Evolutionary conservation across 2,329 filamentous ascomycete genomes (phyloP), one percentile per base, ranked within the genome.

Genomic region (Ciborinia camelliae): DNA sequence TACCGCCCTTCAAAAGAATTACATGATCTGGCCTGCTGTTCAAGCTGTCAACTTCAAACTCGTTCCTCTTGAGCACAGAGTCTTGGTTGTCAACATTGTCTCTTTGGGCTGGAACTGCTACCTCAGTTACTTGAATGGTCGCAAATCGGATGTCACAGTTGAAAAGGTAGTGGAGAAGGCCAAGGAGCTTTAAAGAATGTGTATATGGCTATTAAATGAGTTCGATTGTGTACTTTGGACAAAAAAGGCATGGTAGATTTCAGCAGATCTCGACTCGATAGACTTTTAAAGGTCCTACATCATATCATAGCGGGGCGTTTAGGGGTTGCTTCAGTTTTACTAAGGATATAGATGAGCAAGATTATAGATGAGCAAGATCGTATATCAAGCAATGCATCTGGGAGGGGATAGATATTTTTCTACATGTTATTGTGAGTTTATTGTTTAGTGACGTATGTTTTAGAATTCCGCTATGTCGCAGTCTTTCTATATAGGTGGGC

Each of bases 1-100:
- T 62, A 80, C 81, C 3, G 87, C 85, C 30, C 79, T 90, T 74
- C 82, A 82, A 75, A 88, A 86, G 74, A 91, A 91, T 74, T 86
- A 87, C 80, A 84, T 87, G 77, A 76, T 91, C 18, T 91, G 89
- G 89, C 89, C 89, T 1, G 72, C 74, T 63, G 86, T 91, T 63
- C 89, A 91, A 76, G 80, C 83, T 32, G 79, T 84, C 60, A 91
- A 91, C 77, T 91, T 91, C 77, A 85, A 86, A 70, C 80, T 89
- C 65, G 86, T 91, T 66, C 89, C 89, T 18, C 75, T 90, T 67
- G 83, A 90, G 71, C 83, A 88, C 72, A 78, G 88, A 61, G 85
- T 91, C n/a, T 73, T 91, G 70, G 81, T 90, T 15, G 89, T 91
- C 45, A 91, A 91, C 74, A 77, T 90, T 51, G 80, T 91, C 45